phyloP scores from a whole-genome alignment of 768 basidiomycete genomes.

The Tylopilus intermedius region DNA sequence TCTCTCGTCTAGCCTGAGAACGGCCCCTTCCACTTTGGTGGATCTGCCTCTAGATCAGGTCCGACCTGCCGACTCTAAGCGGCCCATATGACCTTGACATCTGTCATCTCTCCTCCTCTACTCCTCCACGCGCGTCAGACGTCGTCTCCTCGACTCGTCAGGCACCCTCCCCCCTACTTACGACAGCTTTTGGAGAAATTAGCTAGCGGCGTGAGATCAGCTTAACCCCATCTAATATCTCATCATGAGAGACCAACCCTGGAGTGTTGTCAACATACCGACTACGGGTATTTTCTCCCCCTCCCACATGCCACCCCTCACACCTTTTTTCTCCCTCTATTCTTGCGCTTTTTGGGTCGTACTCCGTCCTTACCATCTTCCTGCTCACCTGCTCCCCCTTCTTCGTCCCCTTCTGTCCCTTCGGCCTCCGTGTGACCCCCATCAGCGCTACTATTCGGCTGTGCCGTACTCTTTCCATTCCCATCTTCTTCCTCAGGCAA shows the following conservation, averaged over 20 bases:
- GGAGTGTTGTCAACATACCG: too few species aligned
- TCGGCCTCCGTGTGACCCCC: conserved; percentile 6
- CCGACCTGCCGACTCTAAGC: not conserved
- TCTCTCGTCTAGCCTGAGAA: not conserved
- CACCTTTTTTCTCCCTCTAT: conserved; percentile 17
- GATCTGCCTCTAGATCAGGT: not conserved
- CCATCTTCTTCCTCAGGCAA: conserved; percentile 7
- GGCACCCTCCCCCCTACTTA: conserved; percentile 14
- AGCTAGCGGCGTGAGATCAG: conserved; percentile 11
- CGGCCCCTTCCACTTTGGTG: too few species aligned
- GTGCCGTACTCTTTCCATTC: conserved; percentile 20
- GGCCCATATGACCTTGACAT: not conserved
- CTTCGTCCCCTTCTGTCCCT: conserved; percentile 11
- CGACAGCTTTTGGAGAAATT: conserved; percentile 9
- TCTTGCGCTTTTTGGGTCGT: conserved; percentile 19
- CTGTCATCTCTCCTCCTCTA: not conserved
- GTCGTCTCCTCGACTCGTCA: not conserved
- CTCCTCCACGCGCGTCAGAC: not conserved
- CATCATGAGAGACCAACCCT: not conserved
- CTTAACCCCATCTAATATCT: not conserved
- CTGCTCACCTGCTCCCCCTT: not conserved
- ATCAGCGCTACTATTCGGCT: conserved; percentile 13
- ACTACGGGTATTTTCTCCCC: too few species aligned
- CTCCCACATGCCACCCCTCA: not conserved
- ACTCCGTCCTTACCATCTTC: conserved; percentile 1